Evolutionary conservation across 176 grass and related monocot species (phyloP).

Genomic region (Miscanthus lutarioriparius): DNA sequence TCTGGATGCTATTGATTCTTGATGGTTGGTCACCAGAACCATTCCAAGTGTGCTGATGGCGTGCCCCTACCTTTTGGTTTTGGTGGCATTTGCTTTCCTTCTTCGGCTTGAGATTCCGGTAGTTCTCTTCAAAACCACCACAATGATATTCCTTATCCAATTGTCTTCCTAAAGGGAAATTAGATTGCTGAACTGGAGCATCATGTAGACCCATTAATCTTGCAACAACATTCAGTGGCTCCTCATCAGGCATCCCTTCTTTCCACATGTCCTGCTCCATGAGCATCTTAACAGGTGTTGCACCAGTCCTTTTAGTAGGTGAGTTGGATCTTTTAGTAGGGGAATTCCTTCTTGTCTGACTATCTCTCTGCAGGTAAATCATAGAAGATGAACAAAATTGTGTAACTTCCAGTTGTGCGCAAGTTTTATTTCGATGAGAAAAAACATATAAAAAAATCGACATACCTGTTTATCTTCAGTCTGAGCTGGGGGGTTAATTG

Average conservation of each 20-base stretch:
- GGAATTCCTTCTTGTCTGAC: constrained; percentile 43
- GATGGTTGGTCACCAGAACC: constrained; percentile 37
- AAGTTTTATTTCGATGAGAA: not conserved
- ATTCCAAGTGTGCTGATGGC: constrained; percentile 31
- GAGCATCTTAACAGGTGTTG: constrained; percentile 73
- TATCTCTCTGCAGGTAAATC: constrained; percentile 41
- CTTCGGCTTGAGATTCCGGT: constrained; percentile 37
- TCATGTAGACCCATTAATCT: constrained; percentile 88
- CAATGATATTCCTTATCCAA: constrained; percentile 30
- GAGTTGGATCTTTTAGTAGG: constrained; percentile 50
- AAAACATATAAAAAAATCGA: not conserved
- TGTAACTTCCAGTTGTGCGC: not conserved
- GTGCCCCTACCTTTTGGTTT: constrained; percentile 19
- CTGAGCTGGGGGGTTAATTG: constrained; percentile 40
- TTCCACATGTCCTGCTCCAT: constrained; percentile 92
- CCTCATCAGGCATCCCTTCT: constrained; percentile 54
- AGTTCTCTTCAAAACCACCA: constrained; percentile 31
- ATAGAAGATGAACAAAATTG: not conserved
- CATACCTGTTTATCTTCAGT: constrained; percentile 75
- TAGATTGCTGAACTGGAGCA: constrained; percentile 45
- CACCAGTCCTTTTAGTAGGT: constrained; percentile 54
- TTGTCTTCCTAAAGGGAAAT: constrained; percentile 6
- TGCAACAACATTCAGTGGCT: constrained; percentile 76
- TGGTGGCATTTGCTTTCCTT: constrained; percentile 49
- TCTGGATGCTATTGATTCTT: constrained; percentile 35